Base-by-base conservation (phyloP, 2,329 filamentous ascomycete genomes). In the Didymella sp. region DNA sequence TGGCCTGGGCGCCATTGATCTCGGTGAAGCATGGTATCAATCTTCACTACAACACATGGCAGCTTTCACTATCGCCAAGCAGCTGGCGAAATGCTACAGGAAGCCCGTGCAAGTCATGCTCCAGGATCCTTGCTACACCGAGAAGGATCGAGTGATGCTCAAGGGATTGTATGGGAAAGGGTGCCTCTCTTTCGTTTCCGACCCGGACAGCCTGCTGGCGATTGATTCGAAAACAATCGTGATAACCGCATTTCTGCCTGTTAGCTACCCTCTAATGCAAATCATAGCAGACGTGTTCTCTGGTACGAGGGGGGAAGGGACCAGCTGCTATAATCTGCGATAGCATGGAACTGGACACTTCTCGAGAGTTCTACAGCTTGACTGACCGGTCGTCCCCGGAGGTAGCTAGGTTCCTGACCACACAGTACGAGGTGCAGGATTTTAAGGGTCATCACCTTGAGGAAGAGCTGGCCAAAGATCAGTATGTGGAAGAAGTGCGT, bases 171-270 rank as follows among this genome's bases (percentile, higher is more conserved):
- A 60, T 0, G n/a, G n/a, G n/a, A 19, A 46, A 4, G 19, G 35
- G 2, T 33, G n/a, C 35, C 4, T 22, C 19, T 4, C 35, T 62
- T 9, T 19, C 4, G 2, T 49, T 37, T n/a, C n/a, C 1, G 61
- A 68, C 45, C 67, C 64, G 9, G 54, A 65, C 2, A 64, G 62
- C 1, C 40, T 70, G 6, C 50, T 68, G 0, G 55, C 43, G 0
- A 59, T 70, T 7, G 57, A 70, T 41, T 38, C 53, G 17, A 25
- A 60, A 13, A 64, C 62, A 4, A 45, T 66, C 11, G 58, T 69
- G 2, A 48, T 67, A 3, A 51, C 57, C 0, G 57, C 59, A 0
- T 63, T 43, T 28, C 43, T 69, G 8, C 63, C 60, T 0, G 28
- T 54, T 4, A 13, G 6, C 1, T 56, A 68, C 24, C 66, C 66